These are phyloP conservation scores for Vitis cinerea DNA, from an alignment of 164 flowering plant genomes.

Conservation along the genomic window DNA sequence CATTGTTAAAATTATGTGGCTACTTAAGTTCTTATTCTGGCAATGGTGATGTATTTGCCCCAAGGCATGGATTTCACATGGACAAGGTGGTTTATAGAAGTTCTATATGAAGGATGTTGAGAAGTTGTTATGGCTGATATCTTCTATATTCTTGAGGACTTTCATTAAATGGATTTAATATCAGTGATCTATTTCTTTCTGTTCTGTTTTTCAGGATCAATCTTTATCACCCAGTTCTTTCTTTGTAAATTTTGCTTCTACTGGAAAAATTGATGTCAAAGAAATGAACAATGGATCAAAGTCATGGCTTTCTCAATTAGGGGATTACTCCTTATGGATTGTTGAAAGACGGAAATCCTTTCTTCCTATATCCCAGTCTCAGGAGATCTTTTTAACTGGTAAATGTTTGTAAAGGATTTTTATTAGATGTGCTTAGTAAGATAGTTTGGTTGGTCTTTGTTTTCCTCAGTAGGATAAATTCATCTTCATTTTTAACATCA, in stretches of 20 bases:
- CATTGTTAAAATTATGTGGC: not conserved
- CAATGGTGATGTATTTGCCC: not conserved
- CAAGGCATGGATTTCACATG: too few species aligned
- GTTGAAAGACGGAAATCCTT: constrained; percentile 46
- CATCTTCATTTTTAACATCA: not conserved
- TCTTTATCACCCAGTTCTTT: constrained; percentile 29
- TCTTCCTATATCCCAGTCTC: constrained; percentile 27
- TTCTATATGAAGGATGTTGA: too few species aligned
- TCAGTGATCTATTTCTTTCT: not conserved
- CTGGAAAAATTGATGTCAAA: constrained; percentile 15
- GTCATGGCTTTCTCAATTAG: constrained; percentile 59
- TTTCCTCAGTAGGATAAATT: not conserved
- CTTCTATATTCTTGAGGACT: not conserved
- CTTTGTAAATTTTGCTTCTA: constrained; percentile 34
- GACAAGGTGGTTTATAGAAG: too few species aligned
- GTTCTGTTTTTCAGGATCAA: constrained; percentile 50
- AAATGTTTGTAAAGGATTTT: constrained; percentile 3
- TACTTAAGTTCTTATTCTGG: not conserved
- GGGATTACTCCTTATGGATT: constrained; percentile 34
- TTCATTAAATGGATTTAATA: not conserved
- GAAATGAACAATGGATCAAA: constrained; percentile 21
- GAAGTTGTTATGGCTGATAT: not conserved
- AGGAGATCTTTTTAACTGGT: constrained; percentile 49
- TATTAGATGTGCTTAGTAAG: not conserved
- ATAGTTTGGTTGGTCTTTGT: not conserved